Evolutionary conservation across 305 asterid species (phyloP).

Genomic region (Salvia sclarea): DNA sequence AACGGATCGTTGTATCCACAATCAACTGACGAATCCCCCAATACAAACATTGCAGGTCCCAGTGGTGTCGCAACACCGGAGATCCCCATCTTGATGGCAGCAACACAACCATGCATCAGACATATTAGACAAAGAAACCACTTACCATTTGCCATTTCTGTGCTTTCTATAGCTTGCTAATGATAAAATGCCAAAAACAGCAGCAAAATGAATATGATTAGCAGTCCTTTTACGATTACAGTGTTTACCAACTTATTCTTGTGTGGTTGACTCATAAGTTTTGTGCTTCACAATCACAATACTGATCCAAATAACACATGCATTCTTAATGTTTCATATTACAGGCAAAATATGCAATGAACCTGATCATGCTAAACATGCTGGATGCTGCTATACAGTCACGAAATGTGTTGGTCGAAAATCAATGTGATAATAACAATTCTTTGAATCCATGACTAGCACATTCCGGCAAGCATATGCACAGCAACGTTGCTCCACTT

Average conservation of each 20-base stretch:
- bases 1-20: slow-evolving; percentile 67
- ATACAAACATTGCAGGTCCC: slow-evolving; percentile 49
- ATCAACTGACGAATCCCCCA: slow-evolving; percentile 75
- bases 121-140: slow-evolving; percentile 24
- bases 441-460: slow-evolving; percentile 55
- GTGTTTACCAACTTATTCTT: slow-evolving; percentile 2
- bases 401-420: background rate
- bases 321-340: background rate
- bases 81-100: slow-evolving; percentile 30
- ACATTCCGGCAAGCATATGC: slow-evolving; percentile 84
- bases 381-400: background rate
- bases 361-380: slow-evolving; percentile 20
- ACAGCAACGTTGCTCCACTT: slow-evolving; percentile 65
- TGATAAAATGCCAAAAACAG: background rate
- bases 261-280: slow-evolving; percentile 34
- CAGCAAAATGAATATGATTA: background rate
- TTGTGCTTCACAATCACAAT: slow-evolving; percentile 23
- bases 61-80: slow-evolving; percentile 32
- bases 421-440: slow-evolving; percentile 38
- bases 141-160: slow-evolving; percentile 30
- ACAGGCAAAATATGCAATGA: slow-evolving; percentile 1
- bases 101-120: slow-evolving; percentile 16
- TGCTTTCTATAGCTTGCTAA: slow-evolving; percentile 4
- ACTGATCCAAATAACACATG: slow-evolving; percentile 5
- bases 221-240: background rate